Conservation (phyloP, 2,329 filamentous ascomycete species). For the Aspergillus eucalypticola region DNA sequence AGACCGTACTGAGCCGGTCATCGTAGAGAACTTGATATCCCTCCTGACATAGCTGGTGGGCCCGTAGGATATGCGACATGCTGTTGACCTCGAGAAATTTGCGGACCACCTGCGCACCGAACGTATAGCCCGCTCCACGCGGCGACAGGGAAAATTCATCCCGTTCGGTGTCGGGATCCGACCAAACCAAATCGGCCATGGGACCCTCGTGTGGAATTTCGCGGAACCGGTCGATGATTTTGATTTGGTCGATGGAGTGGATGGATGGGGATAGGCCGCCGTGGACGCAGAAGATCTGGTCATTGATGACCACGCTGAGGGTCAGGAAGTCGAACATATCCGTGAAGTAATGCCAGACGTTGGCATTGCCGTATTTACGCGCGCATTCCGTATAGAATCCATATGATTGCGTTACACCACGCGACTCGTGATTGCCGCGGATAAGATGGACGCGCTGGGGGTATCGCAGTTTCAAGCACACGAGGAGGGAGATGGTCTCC, state of each 20-base stretch:
- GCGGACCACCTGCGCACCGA: conserved; percentile 95
- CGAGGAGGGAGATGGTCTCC: conserved; percentile 95
- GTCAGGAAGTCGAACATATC: conserved; percentile 99
- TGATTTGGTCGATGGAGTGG: conserved; percentile 98
- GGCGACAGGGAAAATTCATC: conserved; percentile 96
- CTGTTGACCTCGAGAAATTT: conserved; percentile 97
- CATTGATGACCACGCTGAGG: conserved; percentile 94
- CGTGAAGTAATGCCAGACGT: conserved; percentile 99
- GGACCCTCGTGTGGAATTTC: conserved; percentile 98
- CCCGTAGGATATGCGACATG: conserved; percentile 95
- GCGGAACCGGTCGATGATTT: conserved; percentile 97
- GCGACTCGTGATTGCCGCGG: conserved; percentile 95
- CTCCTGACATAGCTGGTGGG: conserved; percentile 98
- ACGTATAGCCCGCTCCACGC: conserved; percentile 92
- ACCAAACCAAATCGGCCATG: conserved; percentile 99
- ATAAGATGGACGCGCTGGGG: conserved; percentile 94
- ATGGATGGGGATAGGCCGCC: conserved; percentile 88
- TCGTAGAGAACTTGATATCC: conserved; percentile 97
- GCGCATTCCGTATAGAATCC: conserved; percentile 99
- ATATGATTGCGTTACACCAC: conserved; percentile 97
- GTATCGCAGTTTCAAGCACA: conserved; percentile 96
- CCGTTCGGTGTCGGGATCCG: conserved; percentile 92
- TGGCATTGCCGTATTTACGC: conserved; percentile 96
- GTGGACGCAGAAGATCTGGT: conserved; percentile 98
- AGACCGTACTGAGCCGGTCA: conserved; percentile 90